Conservation (phyloP, 495 filamentous ascomycete species). For the Beverwykella pulmonaria region DNA sequence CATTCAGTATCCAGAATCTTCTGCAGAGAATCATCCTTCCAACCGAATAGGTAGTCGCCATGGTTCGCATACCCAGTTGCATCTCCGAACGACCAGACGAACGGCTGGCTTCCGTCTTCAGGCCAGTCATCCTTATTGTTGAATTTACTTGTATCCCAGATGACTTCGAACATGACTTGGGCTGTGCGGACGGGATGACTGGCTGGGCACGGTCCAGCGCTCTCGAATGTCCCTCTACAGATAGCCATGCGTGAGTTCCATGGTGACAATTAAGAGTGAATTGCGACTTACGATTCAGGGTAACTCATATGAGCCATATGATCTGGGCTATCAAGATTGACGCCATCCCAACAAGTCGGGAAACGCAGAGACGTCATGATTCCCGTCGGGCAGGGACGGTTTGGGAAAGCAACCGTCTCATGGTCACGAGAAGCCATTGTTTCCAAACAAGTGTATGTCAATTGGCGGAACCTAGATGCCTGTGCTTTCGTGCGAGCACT, state of each 20-base stretch:
- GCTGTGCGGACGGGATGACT: slow-evolving; percentile 33
- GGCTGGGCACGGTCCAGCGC: slow-evolving; percentile 28
- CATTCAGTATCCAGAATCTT: slow-evolving; percentile 49
- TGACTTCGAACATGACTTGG: slow-evolving; percentile 34
- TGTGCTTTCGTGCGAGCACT: slow-evolving; percentile 12
- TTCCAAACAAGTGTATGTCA: slow-evolving; percentile 33
- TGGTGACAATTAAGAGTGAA: neutral
- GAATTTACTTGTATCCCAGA: slow-evolving; percentile 34
- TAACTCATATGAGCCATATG: slow-evolving; percentile 44
- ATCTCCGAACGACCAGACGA: slow-evolving; percentile 37
- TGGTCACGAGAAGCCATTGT: slow-evolving; percentile 22
- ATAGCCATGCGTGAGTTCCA: slow-evolving; percentile 42
- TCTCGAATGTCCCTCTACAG: slow-evolving; percentile 31
- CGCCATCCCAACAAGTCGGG: slow-evolving; percentile 55
- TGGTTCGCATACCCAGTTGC: slow-evolving; percentile 39
- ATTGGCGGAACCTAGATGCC: slow-evolving; percentile 22
- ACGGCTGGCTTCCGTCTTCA: slow-evolving; percentile 26
- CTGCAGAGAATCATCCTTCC: slow-evolving; percentile 32
- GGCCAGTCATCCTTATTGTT: slow-evolving; percentile 30
- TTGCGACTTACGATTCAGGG: neutral
- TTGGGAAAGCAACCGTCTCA: slow-evolving; percentile 24
- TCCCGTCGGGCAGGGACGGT: slow-evolving; percentile 19
- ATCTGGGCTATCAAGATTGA: slow-evolving; percentile 56
- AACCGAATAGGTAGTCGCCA: slow-evolving; percentile 50
- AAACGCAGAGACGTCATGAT: slow-evolving; percentile 35